Conservation (phyloP, 2,329 filamentous ascomycete species). For the Stagonosporopsis vannaccii region DNA sequence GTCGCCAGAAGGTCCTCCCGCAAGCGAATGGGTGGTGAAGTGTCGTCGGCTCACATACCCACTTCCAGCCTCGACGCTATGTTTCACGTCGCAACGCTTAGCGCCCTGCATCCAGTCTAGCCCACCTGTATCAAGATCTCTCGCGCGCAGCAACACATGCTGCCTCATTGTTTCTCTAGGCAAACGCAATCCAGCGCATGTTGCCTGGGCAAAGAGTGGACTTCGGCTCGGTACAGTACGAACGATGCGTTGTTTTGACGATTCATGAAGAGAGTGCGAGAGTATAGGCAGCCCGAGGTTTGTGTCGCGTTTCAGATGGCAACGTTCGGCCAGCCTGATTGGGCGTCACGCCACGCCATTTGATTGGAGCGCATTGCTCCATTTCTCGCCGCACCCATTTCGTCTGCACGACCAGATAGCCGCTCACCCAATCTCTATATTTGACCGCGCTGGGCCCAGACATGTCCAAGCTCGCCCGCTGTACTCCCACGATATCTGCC, state of each 20-base stretch:
- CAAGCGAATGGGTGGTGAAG: slow-evolving; percentile 29
- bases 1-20: slow-evolving; percentile 29
- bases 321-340: slow-evolving; percentile 27
- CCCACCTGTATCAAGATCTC: neutral
- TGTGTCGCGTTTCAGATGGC: slow-evolving; percentile 30
- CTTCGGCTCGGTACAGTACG: neutral
- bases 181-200: neutral
- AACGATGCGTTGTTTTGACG: neutral
- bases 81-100: slow-evolving; percentile 13
- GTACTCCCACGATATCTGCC: neutral
- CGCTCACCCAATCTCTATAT: slow-evolving; percentile 36
- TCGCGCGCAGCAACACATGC: neutral
- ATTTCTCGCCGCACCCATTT: slow-evolving; percentile 11
- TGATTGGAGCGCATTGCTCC: slow-evolving; percentile 39
- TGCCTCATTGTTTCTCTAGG: neutral
- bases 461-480: slow-evolving; percentile 14
- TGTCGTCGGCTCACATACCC: slow-evolving; percentile 14
- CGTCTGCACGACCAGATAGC: slow-evolving; percentile 29
- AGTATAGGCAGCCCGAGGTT: neutral
- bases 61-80: slow-evolving; percentile 3
- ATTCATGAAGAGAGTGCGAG: neutral
- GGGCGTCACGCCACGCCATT: slow-evolving; percentile 20
- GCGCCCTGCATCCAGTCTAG: slow-evolving; percentile 8
- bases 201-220: neutral
- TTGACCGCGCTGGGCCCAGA: slow-evolving; percentile 23